Evolutionary conservation across 257 asterid genomes (phyloP), one percentile per base, ranked within the genome.

Genomic region (Jacaranda copaia): DNA sequence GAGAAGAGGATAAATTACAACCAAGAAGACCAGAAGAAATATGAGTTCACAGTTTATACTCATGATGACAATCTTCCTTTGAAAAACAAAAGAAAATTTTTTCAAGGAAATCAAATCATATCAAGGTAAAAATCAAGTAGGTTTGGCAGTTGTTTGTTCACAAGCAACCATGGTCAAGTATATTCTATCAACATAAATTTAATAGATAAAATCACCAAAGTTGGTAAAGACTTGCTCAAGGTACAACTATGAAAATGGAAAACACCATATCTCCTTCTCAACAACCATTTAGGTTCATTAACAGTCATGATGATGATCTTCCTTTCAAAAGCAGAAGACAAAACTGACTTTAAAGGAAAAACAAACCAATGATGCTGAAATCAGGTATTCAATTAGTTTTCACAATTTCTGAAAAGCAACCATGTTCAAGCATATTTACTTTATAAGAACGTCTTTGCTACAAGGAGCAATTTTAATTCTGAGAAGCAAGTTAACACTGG

Each of bases 1-100:
- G 57, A 75, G 16, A 70, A 60, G 46, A 66, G 51, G 68, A 58
- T 61, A 32, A 46, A 45, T 72, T 61, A 42, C 80, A 79, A 42
- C 72, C 39, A 55, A 38, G 39, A 81, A 20, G 55, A 72, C 38
- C 61, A 75, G 42, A 45, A 77, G 45, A 56, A 39, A 35, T 9
- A 48, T 40, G 1, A 25, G 35, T 11, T 8, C 70, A 10, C 55
- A 53, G 11, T 75, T 65, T 36, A 32, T 45, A 35, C 62, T 70
- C 61, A 13, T 49, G 35, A 61, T 18, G n/a, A 35, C 10, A 42
- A 77, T 64, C 35, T 81, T n/a, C 69, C n/a, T 18, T 52, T 9
- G 38, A 66, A 64, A 70, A 32, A 43, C 38, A 61, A 4, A 14
- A 45, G 32, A 25, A 25, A 25, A 5, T 12, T 6, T 35, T 38